These are phyloP conservation scores for Kalmusia sp. DNA, from an alignment of 2,329 filamentous ascomycete species.

Conservation along the genomic window DNA sequence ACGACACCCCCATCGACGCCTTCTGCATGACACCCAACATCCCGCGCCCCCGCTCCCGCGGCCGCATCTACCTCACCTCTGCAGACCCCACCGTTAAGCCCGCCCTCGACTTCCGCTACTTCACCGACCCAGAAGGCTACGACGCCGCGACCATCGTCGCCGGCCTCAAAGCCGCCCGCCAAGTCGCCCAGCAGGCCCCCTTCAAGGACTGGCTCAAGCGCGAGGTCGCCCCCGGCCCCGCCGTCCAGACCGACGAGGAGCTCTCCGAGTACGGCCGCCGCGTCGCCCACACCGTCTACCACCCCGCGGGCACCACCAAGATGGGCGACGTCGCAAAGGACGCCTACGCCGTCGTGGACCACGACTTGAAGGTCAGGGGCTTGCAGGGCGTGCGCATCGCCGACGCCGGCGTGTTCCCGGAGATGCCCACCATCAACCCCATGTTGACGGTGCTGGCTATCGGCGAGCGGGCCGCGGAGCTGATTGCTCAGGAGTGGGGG, in stretches of 20 bases:
- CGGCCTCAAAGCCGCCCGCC: slow-evolving; percentile 78
- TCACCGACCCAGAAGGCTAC: slow-evolving; percentile 85
- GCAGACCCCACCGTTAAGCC: slow-evolving; percentile 79
- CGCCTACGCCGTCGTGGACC: slow-evolving; percentile 79
- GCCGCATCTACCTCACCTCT: slow-evolving; percentile 78
- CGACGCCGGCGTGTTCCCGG: slow-evolving; percentile 87
- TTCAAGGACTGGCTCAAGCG: slow-evolving; percentile 85
- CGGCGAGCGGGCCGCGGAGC: slow-evolving; percentile 83
- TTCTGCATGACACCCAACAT: slow-evolving; percentile 97
- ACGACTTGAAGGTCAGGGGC: slow-evolving; percentile 73
- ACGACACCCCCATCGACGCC: slow-evolving; percentile 72
- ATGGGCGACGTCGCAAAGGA: slow-evolving; percentile 80
- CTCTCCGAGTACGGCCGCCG: slow-evolving; percentile 81
- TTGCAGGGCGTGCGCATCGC: slow-evolving; percentile 79
- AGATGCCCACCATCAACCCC: slow-evolving; percentile 85
- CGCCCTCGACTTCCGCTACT: slow-evolving; percentile 87
- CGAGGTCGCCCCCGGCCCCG: slow-evolving; percentile 79
- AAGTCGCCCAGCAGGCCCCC: slow-evolving; percentile 75
- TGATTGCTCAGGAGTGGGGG: slow-evolving; percentile 77
- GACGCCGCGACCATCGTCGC: slow-evolving; percentile 82
- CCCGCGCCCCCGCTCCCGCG: slow-evolving; percentile 79
- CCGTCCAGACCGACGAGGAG: slow-evolving; percentile 77
- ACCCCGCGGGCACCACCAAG: slow-evolving; percentile 87
- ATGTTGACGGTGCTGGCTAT: slow-evolving; percentile 89
- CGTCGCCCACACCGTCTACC: slow-evolving; percentile 88